phyloP scores from a whole-genome alignment of 2,329 filamentous ascomycete genomes.

The Fusarium annulatum region DNA sequence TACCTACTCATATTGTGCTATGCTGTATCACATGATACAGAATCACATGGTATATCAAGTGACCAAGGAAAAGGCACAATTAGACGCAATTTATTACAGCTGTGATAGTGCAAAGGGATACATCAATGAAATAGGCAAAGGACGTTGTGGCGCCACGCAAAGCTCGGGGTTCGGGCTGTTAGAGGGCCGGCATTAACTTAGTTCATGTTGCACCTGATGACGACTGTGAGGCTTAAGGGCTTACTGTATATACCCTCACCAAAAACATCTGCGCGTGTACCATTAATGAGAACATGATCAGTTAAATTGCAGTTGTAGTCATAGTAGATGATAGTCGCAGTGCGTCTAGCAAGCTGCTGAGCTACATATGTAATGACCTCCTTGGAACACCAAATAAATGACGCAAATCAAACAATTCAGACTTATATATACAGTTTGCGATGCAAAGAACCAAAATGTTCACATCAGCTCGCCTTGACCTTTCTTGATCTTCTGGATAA shows the following conservation, averaged over 20 bases:
- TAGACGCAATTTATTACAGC: fast-evolving
- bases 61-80: fast-evolving
- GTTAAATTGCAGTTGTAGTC: fast-evolving
- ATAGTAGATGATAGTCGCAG: not conserved
- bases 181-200: too few species aligned
- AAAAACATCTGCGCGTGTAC: fast-evolving
- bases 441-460: not conserved
- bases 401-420: not conserved
- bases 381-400: not conserved
- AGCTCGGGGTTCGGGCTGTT: not conserved
- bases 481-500: conserved; percentile 21
- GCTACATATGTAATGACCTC: not conserved
- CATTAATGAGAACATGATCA: fast-evolving
- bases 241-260: not conserved
- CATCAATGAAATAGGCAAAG: fast-evolving
- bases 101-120: fast-evolving
- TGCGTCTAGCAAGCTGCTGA: too few species aligned
- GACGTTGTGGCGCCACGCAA: not conserved
- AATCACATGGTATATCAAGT: not conserved
- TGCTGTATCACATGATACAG: not conserved
- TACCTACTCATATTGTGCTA: fast-evolving
- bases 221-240: not conserved
- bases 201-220: not conserved
- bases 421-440: too few species aligned
- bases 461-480: not conserved